phyloP scores from a whole-genome alignment of 768 basidiomycete genomes.

The Amanita thiersii region DNA sequence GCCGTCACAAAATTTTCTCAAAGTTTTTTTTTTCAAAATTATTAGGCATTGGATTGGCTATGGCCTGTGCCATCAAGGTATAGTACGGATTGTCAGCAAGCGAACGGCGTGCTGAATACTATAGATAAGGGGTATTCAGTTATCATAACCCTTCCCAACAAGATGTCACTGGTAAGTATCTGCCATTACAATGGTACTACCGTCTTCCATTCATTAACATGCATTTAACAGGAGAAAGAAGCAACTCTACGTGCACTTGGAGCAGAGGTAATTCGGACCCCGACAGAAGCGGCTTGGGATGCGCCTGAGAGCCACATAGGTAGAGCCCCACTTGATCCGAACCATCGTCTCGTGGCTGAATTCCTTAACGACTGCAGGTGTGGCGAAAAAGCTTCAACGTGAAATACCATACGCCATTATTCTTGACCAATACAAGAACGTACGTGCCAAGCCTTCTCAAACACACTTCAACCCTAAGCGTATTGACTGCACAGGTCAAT shows the following conservation, averaged over 20 bases:
- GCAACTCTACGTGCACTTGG: constrained; percentile 86
- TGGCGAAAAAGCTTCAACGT: constrained; percentile 68
- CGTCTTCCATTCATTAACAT: constrained; percentile 1
- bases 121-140: constrained; percentile 86
- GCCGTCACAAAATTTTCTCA: not conserved
- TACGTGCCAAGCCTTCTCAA: constrained; percentile 22
- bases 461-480: not conserved
- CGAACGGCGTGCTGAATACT: constrained; percentile 59
- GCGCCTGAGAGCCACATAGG: constrained; percentile 90
- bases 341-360: constrained; percentile 66
- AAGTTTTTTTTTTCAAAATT: not conserved
- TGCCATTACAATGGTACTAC: not conserved
- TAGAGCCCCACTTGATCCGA: constrained; percentile 33
- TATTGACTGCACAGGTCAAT: constrained; percentile 40
- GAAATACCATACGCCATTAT: constrained; percentile 84
- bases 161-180: constrained; percentile 74
- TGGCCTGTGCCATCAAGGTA: constrained; percentile 94
- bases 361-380: constrained; percentile 82
- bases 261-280: constrained; percentile 92
- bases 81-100: constrained; percentile 8
- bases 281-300: constrained; percentile 83
- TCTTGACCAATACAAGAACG: constrained; percentile 85
- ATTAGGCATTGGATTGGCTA: constrained; percentile 84
- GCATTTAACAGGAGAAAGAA: constrained; percentile 78
- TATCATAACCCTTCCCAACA: constrained; percentile 86